Evolutionary conservation across 2,329 filamentous ascomycete species (phyloP), one percentile per base, ranked within the genome.

Genomic region (Fusarium sp.): DNA sequence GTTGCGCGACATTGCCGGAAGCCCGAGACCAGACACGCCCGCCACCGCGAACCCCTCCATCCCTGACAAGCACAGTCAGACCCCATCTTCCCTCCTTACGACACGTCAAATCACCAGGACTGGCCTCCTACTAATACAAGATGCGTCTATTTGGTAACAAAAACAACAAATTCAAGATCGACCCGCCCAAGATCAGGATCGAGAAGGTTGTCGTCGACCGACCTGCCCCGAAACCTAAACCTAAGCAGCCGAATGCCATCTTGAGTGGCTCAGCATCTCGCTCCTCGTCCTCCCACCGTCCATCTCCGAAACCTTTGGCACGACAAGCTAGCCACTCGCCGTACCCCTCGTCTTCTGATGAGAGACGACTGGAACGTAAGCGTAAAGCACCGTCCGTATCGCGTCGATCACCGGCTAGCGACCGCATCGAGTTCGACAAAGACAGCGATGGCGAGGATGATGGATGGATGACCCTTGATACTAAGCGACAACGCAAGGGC

Each of bases 361-460:
- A 81, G 71, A 75, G 69, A 60, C 73, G 76, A 17, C 64, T 74
- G 32, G 77, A 78, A 39, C 82, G 83, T 60, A 87, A 87, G 77
- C 83, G 84, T 75, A 85, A 85, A 71, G 79, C 80, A 40, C 76
- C 76, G 7, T 76, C 80, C 14, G 67, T 70, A 35, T 60, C 72
- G 44, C 73, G 77, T 62, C 70, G 71, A n/a, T 86, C 84, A 9
- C 83, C 85, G 4, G 82, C 79, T 14, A 83, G 80, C 61, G 82
- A 83, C 41, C 81, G 81, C 50, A 78, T 85, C 67, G 80, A 82
- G 54, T 85, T 85, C 60, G 83, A 83, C 59, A 84, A 83, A 63
- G 81, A 83, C 63, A 83, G 82, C 49, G 83, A 86, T 56, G 82
- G 80, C 50, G 83, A 84, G 40, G 84, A 84, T 53, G 83, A 85